Conservation (phyloP, 164 flowering plant genomes). For the Amborella trichopoda region DNA sequence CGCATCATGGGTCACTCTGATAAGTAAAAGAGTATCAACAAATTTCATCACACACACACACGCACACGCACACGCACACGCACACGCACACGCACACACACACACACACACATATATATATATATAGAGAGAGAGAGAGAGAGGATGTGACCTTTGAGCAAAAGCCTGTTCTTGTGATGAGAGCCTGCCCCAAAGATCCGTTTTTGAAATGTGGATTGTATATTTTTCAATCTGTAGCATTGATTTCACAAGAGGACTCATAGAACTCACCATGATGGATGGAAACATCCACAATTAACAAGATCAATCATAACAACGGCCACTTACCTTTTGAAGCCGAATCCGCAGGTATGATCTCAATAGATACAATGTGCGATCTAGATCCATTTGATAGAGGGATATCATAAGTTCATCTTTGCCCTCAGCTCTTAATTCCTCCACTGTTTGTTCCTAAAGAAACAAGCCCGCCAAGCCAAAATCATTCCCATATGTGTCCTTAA, state of each 20-base stretch:
- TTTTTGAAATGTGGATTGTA: slow-evolving; percentile 50
- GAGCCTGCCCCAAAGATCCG: slow-evolving; percentile 48
- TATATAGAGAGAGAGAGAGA: too few species aligned
- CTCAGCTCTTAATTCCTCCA: slow-evolving; percentile 38
- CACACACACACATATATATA: too few species aligned
- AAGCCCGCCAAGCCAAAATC: too few species aligned
- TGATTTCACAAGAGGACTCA: background rate
- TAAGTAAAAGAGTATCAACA: too few species aligned
- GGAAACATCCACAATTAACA: background rate
- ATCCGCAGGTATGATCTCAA: slow-evolving; percentile 79
- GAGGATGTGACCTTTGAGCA: slow-evolving; percentile 40
- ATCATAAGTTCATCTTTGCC: slow-evolving; percentile 60
- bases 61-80: too few species aligned
- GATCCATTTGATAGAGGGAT: slow-evolving; percentile 85
- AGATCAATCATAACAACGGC: background rate
- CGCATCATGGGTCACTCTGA: too few species aligned
- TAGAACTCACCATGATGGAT: background rate
- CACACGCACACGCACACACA: too few species aligned
- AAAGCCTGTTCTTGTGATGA: slow-evolving; percentile 59
- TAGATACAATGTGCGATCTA: slow-evolving; percentile 67
- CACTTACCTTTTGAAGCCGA: slow-evolving; percentile 77
- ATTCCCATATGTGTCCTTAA: too few species aligned
- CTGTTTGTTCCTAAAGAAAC: slow-evolving; percentile 86
- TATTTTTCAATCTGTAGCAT: slow-evolving; percentile 68
- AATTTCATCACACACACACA: too few species aligned